Evolutionary conservation across 1,284 basidiomycete species (phyloP).

Genomic region (Omphalotus olearius): DNA sequence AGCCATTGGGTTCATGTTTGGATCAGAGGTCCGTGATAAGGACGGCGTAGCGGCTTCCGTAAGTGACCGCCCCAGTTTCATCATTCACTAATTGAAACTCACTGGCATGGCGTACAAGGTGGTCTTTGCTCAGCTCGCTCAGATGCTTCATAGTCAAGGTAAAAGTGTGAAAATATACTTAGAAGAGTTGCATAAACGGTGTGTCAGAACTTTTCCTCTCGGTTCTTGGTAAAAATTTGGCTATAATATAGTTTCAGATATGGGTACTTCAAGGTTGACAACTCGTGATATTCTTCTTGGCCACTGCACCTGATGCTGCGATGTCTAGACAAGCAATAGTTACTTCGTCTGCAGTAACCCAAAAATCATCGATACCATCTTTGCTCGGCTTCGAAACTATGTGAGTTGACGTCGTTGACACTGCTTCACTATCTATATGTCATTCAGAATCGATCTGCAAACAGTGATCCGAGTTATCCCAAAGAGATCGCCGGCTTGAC

Average conservation of each 20-base stretch:
- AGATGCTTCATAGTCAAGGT: constrained; percentile 43
- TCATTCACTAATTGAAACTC: not conserved
- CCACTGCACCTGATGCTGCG: not conserved
- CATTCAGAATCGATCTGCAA: not conserved
- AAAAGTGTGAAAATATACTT: constrained; percentile 55
- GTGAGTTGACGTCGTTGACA: not conserved
- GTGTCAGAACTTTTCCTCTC: constrained; percentile 12
- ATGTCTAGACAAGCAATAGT: constrained; percentile 66
- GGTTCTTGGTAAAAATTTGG: not conserved
- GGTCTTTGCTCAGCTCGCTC: constrained; percentile 64
- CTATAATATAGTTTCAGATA: constrained; percentile 27
- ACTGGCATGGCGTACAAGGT: constrained; percentile 32
- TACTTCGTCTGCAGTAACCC: constrained; percentile 76
- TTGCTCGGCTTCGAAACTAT: constrained; percentile 56
- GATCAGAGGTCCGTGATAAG: constrained; percentile 73
- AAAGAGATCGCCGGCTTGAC: constrained; percentile 52
- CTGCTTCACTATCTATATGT: not conserved
- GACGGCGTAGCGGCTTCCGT: constrained; percentile 80
- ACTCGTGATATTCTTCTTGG: constrained; percentile 6
- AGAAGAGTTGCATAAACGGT: constrained; percentile 63
- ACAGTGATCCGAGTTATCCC: constrained; percentile 41
- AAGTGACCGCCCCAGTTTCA: constrained; percentile 14
- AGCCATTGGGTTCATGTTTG: constrained; percentile 86
- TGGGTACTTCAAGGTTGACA: constrained; percentile 52
- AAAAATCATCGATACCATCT: constrained; percentile 60